A percentile compares a stretch with the other conserved stretches of the same genome.
Conservation (phyloP, 345 rosid species). For the Eucalyptus paniculata region DNA sequence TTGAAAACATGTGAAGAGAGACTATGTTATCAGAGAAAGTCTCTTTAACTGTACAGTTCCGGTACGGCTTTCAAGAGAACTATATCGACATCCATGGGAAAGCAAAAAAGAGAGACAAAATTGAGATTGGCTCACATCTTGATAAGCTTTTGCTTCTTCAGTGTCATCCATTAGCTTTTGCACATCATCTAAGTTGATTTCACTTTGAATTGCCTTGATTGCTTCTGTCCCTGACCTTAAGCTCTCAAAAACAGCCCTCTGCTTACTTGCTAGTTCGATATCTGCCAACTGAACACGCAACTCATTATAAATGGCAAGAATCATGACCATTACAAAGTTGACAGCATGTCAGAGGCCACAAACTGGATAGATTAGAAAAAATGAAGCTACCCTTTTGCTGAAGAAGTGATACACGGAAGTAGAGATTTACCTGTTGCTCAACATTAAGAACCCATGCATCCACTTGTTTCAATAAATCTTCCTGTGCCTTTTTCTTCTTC, state of each 20-base stretch:
- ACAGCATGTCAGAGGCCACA: background rate
- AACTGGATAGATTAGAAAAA: background rate
- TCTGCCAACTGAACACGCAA: conserved; percentile 54
- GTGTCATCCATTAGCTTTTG: conserved; percentile 94
- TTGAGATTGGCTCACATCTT: conserved; percentile 55
- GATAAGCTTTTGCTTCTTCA: conserved; percentile 88
- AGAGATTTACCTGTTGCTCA: conserved; percentile 71
- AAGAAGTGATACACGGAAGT: background rate
- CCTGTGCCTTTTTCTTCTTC: conserved; percentile 94
- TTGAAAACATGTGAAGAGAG: background rate
- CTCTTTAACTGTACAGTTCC: background rate
- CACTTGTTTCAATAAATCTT: conserved; percentile 84
- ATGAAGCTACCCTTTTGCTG: background rate
- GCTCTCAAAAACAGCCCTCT: conserved; percentile 89
- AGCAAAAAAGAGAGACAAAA: background rate
- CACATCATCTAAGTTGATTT: conserved; percentile 81
- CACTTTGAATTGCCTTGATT: conserved; percentile 83
- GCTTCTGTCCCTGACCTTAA: conserved; percentile 72
- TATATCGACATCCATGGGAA: background rate
- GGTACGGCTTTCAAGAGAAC: background rate
- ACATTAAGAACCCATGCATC: conserved; percentile 92
- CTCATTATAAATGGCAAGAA: background rate
- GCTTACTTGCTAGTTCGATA: conserved; percentile 91
- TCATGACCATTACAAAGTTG: background rate
- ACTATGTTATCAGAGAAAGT: background rate